Percentiles rank a stretch among this genome's conserved stretches.
Evolutionary conservation across 1,284 basidiomycete species (phyloP).

Genomic region (Leccinum subfulvum): DNA sequence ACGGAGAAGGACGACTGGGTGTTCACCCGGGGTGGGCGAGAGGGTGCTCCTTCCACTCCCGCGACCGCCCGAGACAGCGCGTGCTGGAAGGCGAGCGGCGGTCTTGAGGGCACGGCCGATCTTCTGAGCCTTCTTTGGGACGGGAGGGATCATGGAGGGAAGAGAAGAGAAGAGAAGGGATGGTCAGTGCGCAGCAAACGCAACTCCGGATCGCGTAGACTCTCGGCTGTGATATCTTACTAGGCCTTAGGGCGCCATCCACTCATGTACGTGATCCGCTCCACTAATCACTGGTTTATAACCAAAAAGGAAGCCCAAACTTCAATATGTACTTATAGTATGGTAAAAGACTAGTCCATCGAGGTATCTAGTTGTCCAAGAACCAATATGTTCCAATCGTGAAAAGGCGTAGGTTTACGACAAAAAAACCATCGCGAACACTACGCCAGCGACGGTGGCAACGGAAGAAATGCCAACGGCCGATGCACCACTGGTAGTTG

Average conservation of each 20-base stretch:
- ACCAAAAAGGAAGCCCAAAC: too few species aligned
- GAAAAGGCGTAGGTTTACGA: conserved; percentile 25
- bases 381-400: neutral
- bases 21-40: conserved; percentile 58
- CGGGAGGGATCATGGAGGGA: conserved; percentile 31
- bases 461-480: conserved; percentile 38
- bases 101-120: conserved; percentile 48
- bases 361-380: too few species aligned
- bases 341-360: neutral
- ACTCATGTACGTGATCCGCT: neutral
- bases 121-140: conserved; percentile 45
- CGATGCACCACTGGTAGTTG: conserved; percentile 36
- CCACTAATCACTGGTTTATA: too few species aligned
- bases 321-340: too few species aligned
- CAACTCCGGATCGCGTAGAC: neutral
- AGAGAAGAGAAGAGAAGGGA: neutral
- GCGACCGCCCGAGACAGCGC: conserved; percentile 40
- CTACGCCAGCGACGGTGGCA: conserved; percentile 40
- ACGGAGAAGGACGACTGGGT: conserved; percentile 61
- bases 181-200: conserved; percentile 12
- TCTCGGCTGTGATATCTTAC: neutral
- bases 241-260: too few species aligned
- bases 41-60: conserved; percentile 42
- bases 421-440: conserved; percentile 47
- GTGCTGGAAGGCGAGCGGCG: conserved; percentile 45